A percentile compares a stretch with the other conserved stretches of the same genome.
Conservation (phyloP, 2,329 filamentous ascomycete species). For the Xylariales sp. region DNA sequence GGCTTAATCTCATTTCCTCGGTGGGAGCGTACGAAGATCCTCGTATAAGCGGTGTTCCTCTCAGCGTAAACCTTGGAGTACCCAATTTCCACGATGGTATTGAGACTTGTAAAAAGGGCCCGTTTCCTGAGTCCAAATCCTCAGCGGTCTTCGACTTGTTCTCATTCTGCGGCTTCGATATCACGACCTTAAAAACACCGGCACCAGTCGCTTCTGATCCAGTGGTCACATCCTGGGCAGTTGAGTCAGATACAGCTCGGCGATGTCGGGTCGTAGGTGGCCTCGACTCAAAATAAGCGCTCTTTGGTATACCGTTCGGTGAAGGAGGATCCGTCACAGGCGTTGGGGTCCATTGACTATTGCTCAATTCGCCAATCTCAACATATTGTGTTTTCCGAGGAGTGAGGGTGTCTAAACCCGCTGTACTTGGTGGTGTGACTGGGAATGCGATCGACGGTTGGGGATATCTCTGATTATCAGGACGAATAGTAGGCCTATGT, state of each 20-base stretch:
- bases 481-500: constrained; percentile 69
- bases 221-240: constrained; percentile 71
- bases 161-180: constrained; percentile 75
- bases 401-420: constrained; percentile 63
- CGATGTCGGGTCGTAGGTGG: constrained; percentile 56
- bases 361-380: constrained; percentile 49
- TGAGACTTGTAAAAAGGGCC: constrained; percentile 74
- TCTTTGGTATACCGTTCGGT: constrained; percentile 49
- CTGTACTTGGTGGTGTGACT: constrained; percentile 69
- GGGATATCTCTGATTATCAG: constrained; percentile 70
- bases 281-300: constrained; percentile 49
- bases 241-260: constrained; percentile 81
- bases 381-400: constrained; percentile 48
- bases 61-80: constrained; percentile 80
- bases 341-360: constrained; percentile 59
- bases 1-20: constrained; percentile 76
- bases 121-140: constrained; percentile 58
- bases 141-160: constrained; percentile 72
- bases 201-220: constrained; percentile 65
- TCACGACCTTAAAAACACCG: constrained; percentile 82
- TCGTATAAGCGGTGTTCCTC: constrained; percentile 80
- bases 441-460: constrained; percentile 71
- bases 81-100: constrained; percentile 90
- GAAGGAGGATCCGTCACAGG: constrained; percentile 47
- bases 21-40: constrained; percentile 84